Evolutionary conservation across 345 rosid species (phyloP).

Genomic region (Gossypium turneri): DNA sequence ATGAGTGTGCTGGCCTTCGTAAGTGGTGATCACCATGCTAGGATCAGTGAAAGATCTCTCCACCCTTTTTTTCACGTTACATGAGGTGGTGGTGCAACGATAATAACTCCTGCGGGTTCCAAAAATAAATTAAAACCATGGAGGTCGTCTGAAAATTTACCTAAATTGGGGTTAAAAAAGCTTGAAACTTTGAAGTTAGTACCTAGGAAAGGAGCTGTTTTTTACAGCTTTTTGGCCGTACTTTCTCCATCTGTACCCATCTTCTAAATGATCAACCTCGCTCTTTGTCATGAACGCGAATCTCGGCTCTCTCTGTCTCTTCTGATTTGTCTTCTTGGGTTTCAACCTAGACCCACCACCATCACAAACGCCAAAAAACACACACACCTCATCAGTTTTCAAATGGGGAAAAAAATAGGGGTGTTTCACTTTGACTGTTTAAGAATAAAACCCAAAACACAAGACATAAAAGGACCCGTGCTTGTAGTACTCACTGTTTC

Average conservation of each 20-base stretch:
- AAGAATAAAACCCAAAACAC: neutral
- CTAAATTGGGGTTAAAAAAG: constrained; percentile 8
- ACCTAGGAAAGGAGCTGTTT: constrained; percentile 95
- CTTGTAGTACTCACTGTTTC: constrained; percentile 37
- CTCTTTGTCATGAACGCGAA: constrained; percentile 98
- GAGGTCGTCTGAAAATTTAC: neutral
- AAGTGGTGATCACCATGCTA: constrained; percentile 76
- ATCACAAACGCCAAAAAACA: constrained; percentile 14
- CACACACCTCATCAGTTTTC: constrained; percentile 10
- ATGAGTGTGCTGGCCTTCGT: constrained; percentile 91
- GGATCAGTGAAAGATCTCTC: constrained; percentile 83
- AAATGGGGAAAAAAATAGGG: neutral
- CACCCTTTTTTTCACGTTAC: constrained; percentile 94
- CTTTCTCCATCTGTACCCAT: constrained; percentile 97
- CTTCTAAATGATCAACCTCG: constrained; percentile 97
- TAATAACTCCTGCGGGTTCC: constrained; percentile 68
- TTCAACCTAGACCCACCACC: constrained; percentile 41
- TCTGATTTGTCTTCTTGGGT: constrained; percentile 71
- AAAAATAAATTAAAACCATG: constrained; percentile 7
- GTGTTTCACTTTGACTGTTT: neutral
- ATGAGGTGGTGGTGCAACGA: constrained; percentile 86
- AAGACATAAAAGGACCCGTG: neutral
- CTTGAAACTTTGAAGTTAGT: constrained; percentile 21
- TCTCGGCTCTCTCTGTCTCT: constrained; percentile 82
- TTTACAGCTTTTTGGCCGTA: constrained; percentile 99